A percentile compares a stretch with the other conserved stretches of the same genome.
Conservation (phyloP, 768 basidiomycete species). For the Lactifluus echinatus region DNA sequence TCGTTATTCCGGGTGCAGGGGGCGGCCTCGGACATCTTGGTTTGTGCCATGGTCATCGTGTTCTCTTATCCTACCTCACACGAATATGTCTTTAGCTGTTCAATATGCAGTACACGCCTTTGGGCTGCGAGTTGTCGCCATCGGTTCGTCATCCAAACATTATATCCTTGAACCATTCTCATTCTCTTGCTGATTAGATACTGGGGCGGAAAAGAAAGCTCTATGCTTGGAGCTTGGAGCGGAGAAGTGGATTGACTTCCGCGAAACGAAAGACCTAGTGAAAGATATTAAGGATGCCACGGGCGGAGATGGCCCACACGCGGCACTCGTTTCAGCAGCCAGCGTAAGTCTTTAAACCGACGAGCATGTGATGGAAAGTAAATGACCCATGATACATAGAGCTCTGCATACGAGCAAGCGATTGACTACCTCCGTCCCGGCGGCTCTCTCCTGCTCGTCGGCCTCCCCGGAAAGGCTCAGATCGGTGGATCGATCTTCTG, state of each 20-base stretch:
- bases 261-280: constrained; percentile 54
- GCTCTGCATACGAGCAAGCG: constrained; percentile 42
- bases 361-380: constrained; percentile 23
- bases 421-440: constrained; percentile 67
- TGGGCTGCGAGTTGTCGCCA: constrained; percentile 73
- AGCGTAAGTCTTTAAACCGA: constrained; percentile 26
- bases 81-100: constrained; percentile 36
- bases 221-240: constrained; percentile 57
- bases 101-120: constrained; percentile 67
- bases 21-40: constrained; percentile 80
- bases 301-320: constrained; percentile 65
- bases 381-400: constrained; percentile 19
- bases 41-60: constrained; percentile 21
- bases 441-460: constrained; percentile 72
- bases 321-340: constrained; percentile 54
- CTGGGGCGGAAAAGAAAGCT: constrained; percentile 62
- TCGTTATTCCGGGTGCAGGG: constrained; percentile 70
- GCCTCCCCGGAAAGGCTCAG: constrained; percentile 50
- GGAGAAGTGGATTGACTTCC: constrained; percentile 76
- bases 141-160: constrained; percentile 33
- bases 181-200: constrained; percentile 36
- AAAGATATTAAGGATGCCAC: constrained; percentile 53
- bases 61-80: not conserved
- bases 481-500: constrained; percentile 61
- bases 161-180: not conserved